Base-by-base conservation (phyloP, 164 flowering plant species). In the Magnolia kwangsiensis region DNA sequence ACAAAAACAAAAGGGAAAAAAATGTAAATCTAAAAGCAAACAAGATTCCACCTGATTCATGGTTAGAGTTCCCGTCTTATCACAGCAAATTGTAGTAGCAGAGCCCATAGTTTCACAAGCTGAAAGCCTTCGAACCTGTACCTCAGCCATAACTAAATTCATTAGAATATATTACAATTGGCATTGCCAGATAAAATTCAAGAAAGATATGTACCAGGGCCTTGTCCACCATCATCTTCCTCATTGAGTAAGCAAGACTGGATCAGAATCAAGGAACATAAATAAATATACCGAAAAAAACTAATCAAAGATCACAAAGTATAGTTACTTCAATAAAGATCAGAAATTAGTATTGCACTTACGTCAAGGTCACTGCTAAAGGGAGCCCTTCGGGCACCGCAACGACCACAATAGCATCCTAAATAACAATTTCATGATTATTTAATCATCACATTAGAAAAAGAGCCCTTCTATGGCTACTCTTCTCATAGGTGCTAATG, bases 51-150 rank as follows among this genome's bases (percentile, higher is more conserved):
- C 84, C 78, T 80, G 85, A 78, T 91, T 92, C 67, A 90, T 85
- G 0, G 97, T 92, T 77, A 92, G 76, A 2, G 92, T 90, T 5
- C 96, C 94, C 0, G 94, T 90, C 73, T 92, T 92, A 63, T 92
- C 94, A 0, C 90, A 88, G 76, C 94, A 92, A 67, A 92, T 90
- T 78, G 89, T 81, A 65, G 74, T 87, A 24, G 89, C 92, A n/a
- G 97, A 92, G 37, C 95, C 97, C 97, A 92, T 92, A 10, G 97
- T 92, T 78, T 90, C 97, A 69, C 93, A 89, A 0, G 94, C 91
- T 50, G 92, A 82, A 10, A 89, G 87, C 80, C 89, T 90, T 73
- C 81, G 72, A 16, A 84, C 83, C 72, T 70, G 72, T 45, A 31
- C 37, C 2, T 70, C 72, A 70, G 37, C 51, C n/a, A 70, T 21